Percentiles rank a stretch among this genome's conserved stretches.
Evolutionary conservation across 2,329 filamentous ascomycete genomes (phyloP).

Genomic region (Tolypocladium paradoxum): DNA sequence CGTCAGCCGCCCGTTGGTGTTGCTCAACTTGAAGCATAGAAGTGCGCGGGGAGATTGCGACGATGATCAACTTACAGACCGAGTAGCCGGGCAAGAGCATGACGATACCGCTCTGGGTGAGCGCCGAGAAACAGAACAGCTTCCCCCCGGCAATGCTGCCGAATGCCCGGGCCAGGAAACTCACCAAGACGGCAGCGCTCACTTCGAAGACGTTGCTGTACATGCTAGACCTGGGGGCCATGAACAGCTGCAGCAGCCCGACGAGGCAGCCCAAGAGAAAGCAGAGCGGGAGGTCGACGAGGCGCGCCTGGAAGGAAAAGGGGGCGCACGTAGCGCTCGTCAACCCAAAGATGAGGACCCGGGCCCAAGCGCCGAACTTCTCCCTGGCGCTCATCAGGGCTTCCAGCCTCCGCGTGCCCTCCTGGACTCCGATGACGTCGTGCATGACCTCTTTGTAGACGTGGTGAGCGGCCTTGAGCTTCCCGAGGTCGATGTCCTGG

Average conservation of each 20-base stretch:
- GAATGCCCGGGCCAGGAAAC: slow-evolving; percentile 51
- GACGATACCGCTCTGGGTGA: slow-evolving; percentile 54
- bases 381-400: slow-evolving; percentile 41
- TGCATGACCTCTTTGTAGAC: slow-evolving; percentile 57
- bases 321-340: slow-evolving; percentile 63
- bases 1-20: background rate
- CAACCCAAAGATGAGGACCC: slow-evolving; percentile 59
- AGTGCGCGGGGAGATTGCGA: background rate
- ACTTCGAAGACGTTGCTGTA: slow-evolving; percentile 59
- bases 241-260: slow-evolving; percentile 57
- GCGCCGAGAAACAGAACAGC: slow-evolving; percentile 54
- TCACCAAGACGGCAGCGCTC: slow-evolving; percentile 47
- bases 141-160: slow-evolving; percentile 42
- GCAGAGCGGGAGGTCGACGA: slow-evolving; percentile 61
- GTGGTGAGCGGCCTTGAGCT: slow-evolving; percentile 48
- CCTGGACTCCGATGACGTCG: slow-evolving; percentile 46
- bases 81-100: slow-evolving; percentile 56
- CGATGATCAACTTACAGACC: slow-evolving; percentile 30
- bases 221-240: slow-evolving; percentile 58
- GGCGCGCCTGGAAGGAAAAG: slow-evolving; percentile 62
- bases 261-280: slow-evolving; percentile 62
- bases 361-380: slow-evolving; percentile 40
- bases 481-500: slow-evolving; percentile 50
- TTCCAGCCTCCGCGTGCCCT: slow-evolving; percentile 42
- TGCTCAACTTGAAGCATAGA: background rate